Evolutionary conservation across 257 asterid genomes (phyloP), one percentile per base, ranked within the genome.

Genomic region (Plantago major): DNA sequence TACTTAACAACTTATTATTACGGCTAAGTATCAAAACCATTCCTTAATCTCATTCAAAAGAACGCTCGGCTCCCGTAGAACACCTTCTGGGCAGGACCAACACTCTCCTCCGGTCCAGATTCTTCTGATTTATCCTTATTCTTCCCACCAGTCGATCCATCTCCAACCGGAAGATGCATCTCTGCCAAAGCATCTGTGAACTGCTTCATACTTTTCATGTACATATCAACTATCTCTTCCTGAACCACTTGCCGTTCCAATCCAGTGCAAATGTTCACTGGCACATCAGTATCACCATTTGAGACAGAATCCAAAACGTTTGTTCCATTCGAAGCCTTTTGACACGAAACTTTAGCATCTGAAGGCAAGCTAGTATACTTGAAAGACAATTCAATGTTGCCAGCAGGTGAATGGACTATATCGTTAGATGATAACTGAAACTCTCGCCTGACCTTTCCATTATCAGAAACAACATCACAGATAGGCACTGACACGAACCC

Each of bases 121-220:
- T 92, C 93, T 4, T 95, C 71, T 60, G 81, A 82, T 0, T 95
- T 84, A 55, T 84, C 84, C 15, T 83, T 95, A 0, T 96, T 84
- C 73, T 88, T 83, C 57, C 80, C 63, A 12, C 91, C 80, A 37
- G 84, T 86, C 14, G 72, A 80, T 16, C 76, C 90, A 11, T 80
- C 71, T 77, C 89, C 96, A 84, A 83, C 57, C 0, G 97, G 99
- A 12, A 92, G 97, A 80, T 86, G 86, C 99, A 92, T 92, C 63
- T 92, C 89, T 38, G 96, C 97, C 70, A 92, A 64, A 8, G 99
- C 89, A 57, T 84, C 96, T 0, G 97, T 89, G 45, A 92, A 89
- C 16, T 89, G 96, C 83, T 92, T 97, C 99, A 93, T 89, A 74
- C 96, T 89, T 70, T 87, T 93, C 99, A 89, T 84, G 82, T 89